These are phyloP conservation scores for Tuber borchii DNA, from an alignment of 495 filamentous ascomycete genomes.

Conservation along the genomic window DNA sequence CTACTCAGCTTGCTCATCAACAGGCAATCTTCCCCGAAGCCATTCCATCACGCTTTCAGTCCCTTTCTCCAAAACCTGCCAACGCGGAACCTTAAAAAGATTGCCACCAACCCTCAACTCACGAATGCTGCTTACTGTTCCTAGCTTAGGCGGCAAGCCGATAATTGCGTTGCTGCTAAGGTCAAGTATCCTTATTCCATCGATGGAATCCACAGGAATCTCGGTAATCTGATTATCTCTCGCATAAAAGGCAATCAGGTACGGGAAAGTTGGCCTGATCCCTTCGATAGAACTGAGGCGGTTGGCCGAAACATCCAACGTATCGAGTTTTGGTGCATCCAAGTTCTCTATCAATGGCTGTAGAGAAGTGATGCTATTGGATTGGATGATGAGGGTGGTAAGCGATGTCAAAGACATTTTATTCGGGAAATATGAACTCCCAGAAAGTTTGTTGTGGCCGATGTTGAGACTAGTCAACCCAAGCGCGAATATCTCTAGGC, in stretches of 20 bases:
- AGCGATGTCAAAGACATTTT: conserved; percentile 64
- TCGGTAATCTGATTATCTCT: conserved; percentile 69
- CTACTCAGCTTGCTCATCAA: conserved; percentile 45
- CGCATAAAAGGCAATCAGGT: conserved; percentile 59
- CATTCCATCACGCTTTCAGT: conserved; percentile 80
- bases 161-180: conserved; percentile 75
- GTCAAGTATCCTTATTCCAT: conserved; percentile 69
- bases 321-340: conserved; percentile 61
- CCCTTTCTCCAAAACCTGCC: conserved; percentile 77
- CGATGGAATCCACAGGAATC: conserved; percentile 64
- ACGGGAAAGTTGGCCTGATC: conserved; percentile 56
- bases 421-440: conserved; percentile 55
- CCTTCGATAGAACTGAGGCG: conserved; percentile 60
- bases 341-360: conserved; percentile 57
- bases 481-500: conserved; percentile 58
- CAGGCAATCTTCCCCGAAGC: conserved; percentile 70
- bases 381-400: conserved; percentile 64
- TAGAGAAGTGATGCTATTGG: conserved; percentile 61
- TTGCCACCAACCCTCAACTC: conserved; percentile 48
- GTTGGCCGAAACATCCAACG: conserved; percentile 75
- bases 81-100: conserved; percentile 62
- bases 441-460: conserved; percentile 66
- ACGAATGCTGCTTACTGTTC: conserved; percentile 53
- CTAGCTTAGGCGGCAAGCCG: conserved; percentile 67
- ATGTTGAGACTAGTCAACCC: conserved; percentile 70